Conservation (phyloP, 768 basidiomycete species). For the Crucibulum laeve region DNA sequence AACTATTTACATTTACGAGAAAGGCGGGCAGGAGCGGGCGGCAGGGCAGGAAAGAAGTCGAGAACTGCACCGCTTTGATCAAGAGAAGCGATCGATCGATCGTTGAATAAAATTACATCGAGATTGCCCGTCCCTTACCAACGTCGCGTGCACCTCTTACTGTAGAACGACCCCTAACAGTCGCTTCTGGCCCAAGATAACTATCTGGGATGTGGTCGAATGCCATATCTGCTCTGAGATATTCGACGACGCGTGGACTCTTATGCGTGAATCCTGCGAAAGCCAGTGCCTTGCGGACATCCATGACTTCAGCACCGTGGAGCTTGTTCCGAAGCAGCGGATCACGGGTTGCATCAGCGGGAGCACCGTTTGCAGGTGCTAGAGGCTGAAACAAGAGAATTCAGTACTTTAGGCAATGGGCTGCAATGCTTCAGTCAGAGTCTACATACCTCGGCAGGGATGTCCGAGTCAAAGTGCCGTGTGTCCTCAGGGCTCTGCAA, state of each 20-base stretch:
- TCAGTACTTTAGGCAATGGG: constrained; percentile 14
- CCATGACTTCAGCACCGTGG: constrained; percentile 82
- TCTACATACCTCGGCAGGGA: constrained; percentile 76
- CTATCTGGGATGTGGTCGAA: constrained; percentile 33
- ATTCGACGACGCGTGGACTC: constrained; percentile 76
- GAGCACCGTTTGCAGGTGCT: constrained; percentile 82
- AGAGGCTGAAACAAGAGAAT: constrained; percentile 62
- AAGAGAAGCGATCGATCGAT: constrained; percentile 15
- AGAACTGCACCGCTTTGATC: not conserved
- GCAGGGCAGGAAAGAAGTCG: too few relatives aligned
- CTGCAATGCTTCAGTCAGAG: constrained; percentile 18
- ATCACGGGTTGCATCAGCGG: constrained; percentile 83
- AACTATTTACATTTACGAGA: too few relatives aligned
- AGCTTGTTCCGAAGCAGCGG: constrained; percentile 82
- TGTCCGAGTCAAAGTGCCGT: constrained; percentile 92
- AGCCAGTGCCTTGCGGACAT: constrained; percentile 86
- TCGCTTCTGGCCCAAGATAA: constrained; percentile 8
- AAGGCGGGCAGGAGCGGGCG: too few relatives aligned
- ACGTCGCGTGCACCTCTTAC: constrained; percentile 57
- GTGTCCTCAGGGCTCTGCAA: constrained; percentile 83
- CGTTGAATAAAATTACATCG: constrained; percentile 49
- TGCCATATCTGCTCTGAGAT: constrained; percentile 69
- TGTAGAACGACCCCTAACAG: constrained; percentile 60
- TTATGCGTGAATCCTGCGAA: constrained; percentile 92
- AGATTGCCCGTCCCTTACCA: constrained; percentile 78